Percentiles rank a stretch among this genome's conserved stretches.
Conservation (phyloP, 163 green algal species). For the Chlamydomonas reinhardtii region DNA sequence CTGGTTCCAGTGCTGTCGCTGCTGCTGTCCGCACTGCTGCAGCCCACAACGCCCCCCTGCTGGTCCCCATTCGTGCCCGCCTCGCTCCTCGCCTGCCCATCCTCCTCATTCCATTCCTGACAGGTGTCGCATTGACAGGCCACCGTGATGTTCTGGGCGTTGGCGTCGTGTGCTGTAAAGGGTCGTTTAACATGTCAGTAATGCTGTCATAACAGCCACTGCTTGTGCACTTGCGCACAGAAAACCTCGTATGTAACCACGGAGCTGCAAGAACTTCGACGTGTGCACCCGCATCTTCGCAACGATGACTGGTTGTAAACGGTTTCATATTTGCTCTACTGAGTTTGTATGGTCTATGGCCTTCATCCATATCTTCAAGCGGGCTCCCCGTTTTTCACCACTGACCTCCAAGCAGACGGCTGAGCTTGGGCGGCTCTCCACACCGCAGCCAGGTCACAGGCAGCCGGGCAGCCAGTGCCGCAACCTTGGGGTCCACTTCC, state of each 20-base stretch:
- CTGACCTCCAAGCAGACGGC: constrained; percentile 15
- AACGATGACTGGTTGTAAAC: too few species aligned
- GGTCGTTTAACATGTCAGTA: too few species aligned
- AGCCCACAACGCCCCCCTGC: background rate
- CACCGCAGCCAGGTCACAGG: background rate
- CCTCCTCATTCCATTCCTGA: background rate
- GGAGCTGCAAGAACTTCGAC: too few species aligned
- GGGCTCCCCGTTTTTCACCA: too few species aligned
- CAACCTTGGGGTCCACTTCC: background rate
- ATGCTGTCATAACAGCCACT: too few species aligned
- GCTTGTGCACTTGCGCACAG: too few species aligned
- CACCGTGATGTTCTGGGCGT: constrained; percentile 3
- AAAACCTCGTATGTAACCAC: too few species aligned
- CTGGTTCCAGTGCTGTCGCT: background rate
- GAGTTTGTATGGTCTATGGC: too few species aligned
- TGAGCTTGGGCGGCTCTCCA: background rate
- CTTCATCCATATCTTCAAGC: too few species aligned
- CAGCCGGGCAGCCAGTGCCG: background rate
- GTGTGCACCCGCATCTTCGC: too few species aligned
- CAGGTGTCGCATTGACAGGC: constrained; percentile 25
- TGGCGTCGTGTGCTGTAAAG: constrained; percentile 14
- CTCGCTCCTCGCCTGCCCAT: background rate
- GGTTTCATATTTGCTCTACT: too few species aligned
- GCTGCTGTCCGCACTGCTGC: background rate
- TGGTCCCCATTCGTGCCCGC: too few species aligned